These are phyloP conservation scores for Zasmidium angulare DNA, from an alignment of 2,329 filamentous ascomycete species.

Conservation along the genomic window DNA sequence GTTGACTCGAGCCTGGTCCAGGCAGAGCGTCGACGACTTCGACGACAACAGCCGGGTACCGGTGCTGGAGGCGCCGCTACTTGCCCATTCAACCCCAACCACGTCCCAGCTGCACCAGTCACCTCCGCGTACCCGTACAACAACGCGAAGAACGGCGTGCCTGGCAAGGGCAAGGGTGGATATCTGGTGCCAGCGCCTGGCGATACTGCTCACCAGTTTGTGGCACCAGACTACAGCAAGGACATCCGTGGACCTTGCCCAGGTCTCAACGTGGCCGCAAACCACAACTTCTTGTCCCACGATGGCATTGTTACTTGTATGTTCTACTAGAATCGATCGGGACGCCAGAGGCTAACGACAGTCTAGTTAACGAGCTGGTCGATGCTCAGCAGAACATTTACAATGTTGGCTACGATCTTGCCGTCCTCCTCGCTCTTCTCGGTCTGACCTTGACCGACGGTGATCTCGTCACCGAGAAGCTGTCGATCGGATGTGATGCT, in stretches of 20 bases:
- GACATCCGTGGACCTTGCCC: slow-evolving; percentile 47
- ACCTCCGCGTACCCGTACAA: slow-evolving; percentile 43
- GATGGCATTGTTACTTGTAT: slow-evolving; percentile 45
- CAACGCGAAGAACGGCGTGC: slow-evolving; percentile 42
- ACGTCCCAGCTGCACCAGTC: slow-evolving; percentile 31
- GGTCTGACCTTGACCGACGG: slow-evolving; percentile 43
- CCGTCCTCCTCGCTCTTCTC: slow-evolving; percentile 41
- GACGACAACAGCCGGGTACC: slow-evolving; percentile 34
- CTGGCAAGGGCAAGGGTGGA: slow-evolving; percentile 44
- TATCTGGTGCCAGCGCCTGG: slow-evolving; percentile 45
- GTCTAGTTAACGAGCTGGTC: slow-evolving; percentile 47
- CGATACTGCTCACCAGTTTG: slow-evolving; percentile 41
- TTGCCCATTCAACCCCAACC: slow-evolving; percentile 40
- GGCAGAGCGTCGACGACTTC: slow-evolving; percentile 17
- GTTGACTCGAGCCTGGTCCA: slow-evolving; percentile 38
- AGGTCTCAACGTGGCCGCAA: slow-evolving; percentile 45
- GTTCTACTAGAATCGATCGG: too few species aligned
- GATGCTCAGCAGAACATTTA: slow-evolving; percentile 49
- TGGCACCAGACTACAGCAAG: slow-evolving; percentile 33
- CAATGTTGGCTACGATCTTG: slow-evolving; percentile 46
- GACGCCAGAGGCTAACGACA: too few species aligned
- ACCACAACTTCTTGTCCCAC: slow-evolving; percentile 45
- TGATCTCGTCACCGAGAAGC: slow-evolving; percentile 43
- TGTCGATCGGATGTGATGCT: slow-evolving; percentile 49
- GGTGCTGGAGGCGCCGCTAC: slow-evolving; percentile 30